Evolutionary conservation across 345 rosid species (phyloP).

Genomic region (Geranium brycei): DNA sequence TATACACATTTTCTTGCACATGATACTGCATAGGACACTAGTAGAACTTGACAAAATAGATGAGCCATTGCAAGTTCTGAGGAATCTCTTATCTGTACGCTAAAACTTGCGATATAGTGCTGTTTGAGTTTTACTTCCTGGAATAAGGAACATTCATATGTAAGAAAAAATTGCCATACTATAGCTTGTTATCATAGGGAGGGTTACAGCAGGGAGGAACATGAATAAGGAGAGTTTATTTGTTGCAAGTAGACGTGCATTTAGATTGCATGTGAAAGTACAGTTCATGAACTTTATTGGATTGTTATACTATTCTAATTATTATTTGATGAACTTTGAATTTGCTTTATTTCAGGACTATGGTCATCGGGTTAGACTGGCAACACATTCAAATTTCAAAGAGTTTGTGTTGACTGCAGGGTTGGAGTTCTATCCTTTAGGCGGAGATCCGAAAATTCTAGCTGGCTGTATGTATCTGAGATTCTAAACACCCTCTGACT

Average conservation of each 20-base stretch:
- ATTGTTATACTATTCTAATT: conserved; percentile 1
- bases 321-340: conserved; percentile 1
- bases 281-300: neutral
- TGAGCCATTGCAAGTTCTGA: neutral
- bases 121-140: neutral
- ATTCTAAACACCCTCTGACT: conserved; percentile 6
- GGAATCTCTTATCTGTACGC: neutral
- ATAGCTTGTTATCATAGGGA: neutral
- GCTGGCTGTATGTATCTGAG: conserved; percentile 75
- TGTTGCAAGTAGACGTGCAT: neutral
- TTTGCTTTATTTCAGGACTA: conserved; percentile 55
- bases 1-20: neutral
- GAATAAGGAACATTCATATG: neutral
- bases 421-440: conserved; percentile 86
- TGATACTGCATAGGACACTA: neutral
- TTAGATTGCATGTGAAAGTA: neutral
- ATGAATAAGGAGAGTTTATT: neutral
- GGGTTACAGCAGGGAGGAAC: neutral
- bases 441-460: conserved; percentile 96
- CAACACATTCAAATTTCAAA: conserved; percentile 95
- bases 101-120: no score
- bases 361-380: conserved; percentile 99
- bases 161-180: neutral
- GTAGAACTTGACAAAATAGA: neutral
- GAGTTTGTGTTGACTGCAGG: conserved; percentile 98